These are phyloP conservation scores for Lactarius psammicola DNA, from an alignment of 768 basidiomycete genomes.

Conservation along the genomic window DNA sequence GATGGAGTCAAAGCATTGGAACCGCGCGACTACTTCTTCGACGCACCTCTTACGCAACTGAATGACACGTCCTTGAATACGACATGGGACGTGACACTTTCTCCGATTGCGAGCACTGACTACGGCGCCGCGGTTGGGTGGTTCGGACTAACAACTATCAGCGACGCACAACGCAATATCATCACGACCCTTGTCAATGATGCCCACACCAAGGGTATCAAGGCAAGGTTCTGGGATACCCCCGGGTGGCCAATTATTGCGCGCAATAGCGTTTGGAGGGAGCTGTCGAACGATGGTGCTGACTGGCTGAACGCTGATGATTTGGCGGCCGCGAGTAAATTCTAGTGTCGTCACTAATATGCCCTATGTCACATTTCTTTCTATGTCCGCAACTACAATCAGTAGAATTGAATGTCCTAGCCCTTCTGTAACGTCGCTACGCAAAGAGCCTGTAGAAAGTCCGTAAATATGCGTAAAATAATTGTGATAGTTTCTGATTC, in stretches of 20 bases:
- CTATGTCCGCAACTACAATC: not conserved
- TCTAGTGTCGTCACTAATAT: slow-evolving; percentile 20
- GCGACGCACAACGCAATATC: slow-evolving; percentile 40
- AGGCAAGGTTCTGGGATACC: slow-evolving; percentile 53
- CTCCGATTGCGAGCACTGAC: slow-evolving; percentile 53
- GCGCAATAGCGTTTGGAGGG: slow-evolving; percentile 45
- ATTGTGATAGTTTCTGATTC: not conserved
- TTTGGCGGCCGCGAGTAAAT: slow-evolving; percentile 42
- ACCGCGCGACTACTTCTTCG: slow-evolving; percentile 53
- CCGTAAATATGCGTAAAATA: no score
- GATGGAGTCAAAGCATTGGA: slow-evolving; percentile 44
- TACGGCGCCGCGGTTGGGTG: slow-evolving; percentile 47
- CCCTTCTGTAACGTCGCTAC: not conserved
- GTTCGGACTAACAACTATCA: slow-evolving; percentile 46
- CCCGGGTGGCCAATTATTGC: slow-evolving; percentile 49
- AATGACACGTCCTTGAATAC: slow-evolving; percentile 38
- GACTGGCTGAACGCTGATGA: slow-evolving; percentile 57
- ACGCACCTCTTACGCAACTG: slow-evolving; percentile 48
- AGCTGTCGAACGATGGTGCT: slow-evolving; percentile 43
- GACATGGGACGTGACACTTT: slow-evolving; percentile 43
- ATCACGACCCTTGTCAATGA: slow-evolving; percentile 43
- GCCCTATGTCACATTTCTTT: not conserved
- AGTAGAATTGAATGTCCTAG: not conserved
- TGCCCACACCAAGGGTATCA: slow-evolving; percentile 46
- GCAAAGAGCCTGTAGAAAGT: not conserved